Evolutionary conservation across 139 green algal species (phyloP), one percentile per base, ranked within the genome.

Genomic region (Chlorella vulgaris): DNA sequence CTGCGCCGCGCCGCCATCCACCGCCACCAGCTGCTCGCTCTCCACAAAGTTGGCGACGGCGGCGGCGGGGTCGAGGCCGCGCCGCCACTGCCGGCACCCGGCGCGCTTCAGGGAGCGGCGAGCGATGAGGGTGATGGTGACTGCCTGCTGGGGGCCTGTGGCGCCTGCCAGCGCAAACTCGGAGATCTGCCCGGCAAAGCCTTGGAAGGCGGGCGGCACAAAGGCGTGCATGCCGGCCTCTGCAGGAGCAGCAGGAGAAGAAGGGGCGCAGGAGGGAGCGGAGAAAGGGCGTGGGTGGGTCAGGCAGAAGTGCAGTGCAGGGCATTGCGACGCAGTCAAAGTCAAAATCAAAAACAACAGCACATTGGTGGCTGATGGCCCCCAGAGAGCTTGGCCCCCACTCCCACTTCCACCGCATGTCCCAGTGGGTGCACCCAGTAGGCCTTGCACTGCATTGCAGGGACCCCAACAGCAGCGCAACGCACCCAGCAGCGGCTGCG

Each of bases 41-140:
- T 98, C 94, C 42, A 97, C 94, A 85, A 93, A 95, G 91, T 98
- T 98, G 71, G 94, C 93, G 21, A 92, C 93, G 43, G 84, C 65
- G 38, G 92, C 91, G 61, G 89, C 51, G 1, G 76, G 76, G 84
- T 98, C 94, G 1, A 88, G 88, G 31, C 95, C 95, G 1, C 95
- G 80, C 4, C 93, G 85, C 95, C 95, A 98, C 80, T 98, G 93
- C 3, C 95, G 87, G 5, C 85, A 92, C 75, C 95, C 95, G 26
- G 88, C 66, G 4, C 95, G 82, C 47, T 87, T 83, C 3, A 85
- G 61, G 3, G 84, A 86, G 26, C 94, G 78, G 28, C 91, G 82
- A 3, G 90, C 91, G 43, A 96, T 86, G 21, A 96, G 82, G 0
- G 90, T 93, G 65, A 96, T 60, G 21, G 76, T 88, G 43, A 73